These are phyloP conservation scores for Plasmodium berghei DNA, from an alignment of 169 alveolate genomes.

Conservation along the genomic window DNA sequence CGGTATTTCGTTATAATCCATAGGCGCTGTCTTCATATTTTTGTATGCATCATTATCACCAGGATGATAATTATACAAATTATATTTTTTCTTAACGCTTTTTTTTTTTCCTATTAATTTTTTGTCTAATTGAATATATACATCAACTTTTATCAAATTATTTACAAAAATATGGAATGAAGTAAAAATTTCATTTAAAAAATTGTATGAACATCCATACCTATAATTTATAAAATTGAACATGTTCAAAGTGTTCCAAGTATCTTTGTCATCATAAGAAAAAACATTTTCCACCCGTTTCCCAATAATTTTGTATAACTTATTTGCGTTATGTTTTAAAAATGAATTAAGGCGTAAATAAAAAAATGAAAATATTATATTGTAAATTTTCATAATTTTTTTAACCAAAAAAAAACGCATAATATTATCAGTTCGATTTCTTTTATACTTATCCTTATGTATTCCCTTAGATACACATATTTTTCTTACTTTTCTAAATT, in stretches of 20 bases:
- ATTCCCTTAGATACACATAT: conserved; percentile 5
- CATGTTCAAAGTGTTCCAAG: conserved; percentile 13
- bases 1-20: background rate
- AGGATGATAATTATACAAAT: too few relatives aligned
- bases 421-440: background rate
- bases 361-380: conserved; percentile 47
- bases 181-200: conserved; percentile 44
- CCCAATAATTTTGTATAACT: conserved; percentile 10
- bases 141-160: conserved; percentile 16
- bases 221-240: conserved; percentile 61
- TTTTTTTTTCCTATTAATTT: conserved; percentile 32
- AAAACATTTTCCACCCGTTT: conserved; percentile 5
- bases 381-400: conserved; percentile 55
- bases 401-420: conserved; percentile 20
- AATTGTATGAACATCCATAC: conserved; percentile 68
- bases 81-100: background rate
- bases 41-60: background rate
- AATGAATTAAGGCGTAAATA: conserved; percentile 63
- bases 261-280: conserved; percentile 31
- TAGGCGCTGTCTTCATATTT: background rate
- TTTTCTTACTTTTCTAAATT: too few relatives aligned
- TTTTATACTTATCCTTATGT: background rate
- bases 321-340: conserved; percentile 48
- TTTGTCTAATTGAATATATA: conserved; percentile 14
- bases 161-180: conserved; percentile 62